These are phyloP conservation scores for Talinum fruticosum DNA, from an alignment of 148 eudicot genomes.

Conservation along the genomic window DNA sequence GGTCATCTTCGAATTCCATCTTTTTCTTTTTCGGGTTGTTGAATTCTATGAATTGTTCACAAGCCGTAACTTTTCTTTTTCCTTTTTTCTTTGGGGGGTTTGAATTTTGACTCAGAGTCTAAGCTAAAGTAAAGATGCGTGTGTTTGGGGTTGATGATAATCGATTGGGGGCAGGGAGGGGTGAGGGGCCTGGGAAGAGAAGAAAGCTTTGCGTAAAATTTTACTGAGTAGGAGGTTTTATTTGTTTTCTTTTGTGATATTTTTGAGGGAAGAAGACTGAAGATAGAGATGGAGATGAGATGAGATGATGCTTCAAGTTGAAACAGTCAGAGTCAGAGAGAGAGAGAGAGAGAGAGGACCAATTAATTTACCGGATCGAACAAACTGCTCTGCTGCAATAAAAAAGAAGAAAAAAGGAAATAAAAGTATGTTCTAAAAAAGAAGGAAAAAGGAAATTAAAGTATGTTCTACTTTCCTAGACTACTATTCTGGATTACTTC, in stretches of 20 bases:
- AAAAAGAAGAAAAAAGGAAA: too few relatives aligned
- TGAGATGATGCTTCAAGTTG: not conserved
- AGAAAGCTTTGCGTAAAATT: not conserved
- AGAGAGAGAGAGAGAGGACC: not conserved
- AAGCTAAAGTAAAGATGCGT: not conserved
- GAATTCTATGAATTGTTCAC: not conserved
- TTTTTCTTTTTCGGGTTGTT: not conserved
- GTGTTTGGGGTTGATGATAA: not conserved
- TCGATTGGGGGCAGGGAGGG: not conserved
- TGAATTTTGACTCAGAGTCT: not conserved
- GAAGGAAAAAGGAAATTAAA: too few relatives aligned
- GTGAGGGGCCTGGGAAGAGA: not conserved
- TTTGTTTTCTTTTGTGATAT: not conserved
- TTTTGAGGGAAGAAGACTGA: not conserved
- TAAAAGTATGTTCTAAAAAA: too few relatives aligned
- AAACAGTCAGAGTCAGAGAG: not conserved
- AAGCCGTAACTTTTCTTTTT: not conserved
- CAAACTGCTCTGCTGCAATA: too few relatives aligned
- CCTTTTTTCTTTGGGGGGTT: not conserved
- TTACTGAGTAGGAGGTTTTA: not conserved
- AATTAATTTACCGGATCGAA: too few relatives aligned
- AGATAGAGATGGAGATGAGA: not conserved
- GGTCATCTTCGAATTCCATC: slow-evolving; percentile 3
- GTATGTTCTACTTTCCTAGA: too few relatives aligned
- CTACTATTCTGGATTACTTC: too few relatives aligned